Conservation (phyloP, 257 asterid genomes). For the Solanum stenotomum region DNA sequence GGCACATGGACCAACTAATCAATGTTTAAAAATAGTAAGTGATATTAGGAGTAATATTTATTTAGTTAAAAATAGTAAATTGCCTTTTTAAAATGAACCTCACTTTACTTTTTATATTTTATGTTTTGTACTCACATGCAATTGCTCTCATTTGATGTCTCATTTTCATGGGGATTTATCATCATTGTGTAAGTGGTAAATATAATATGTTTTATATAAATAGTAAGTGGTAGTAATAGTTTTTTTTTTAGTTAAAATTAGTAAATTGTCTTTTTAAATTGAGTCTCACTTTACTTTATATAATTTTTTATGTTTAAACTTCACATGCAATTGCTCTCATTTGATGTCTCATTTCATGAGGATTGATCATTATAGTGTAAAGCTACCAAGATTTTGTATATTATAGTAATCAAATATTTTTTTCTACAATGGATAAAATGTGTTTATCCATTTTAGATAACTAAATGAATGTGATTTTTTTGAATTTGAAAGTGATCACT, state of each 20-base stretch:
- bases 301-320: not conserved
- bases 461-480: not conserved
- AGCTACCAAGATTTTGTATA: not conserved
- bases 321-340: not conserved
- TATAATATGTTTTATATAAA: too few species aligned
- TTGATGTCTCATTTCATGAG: not conserved
- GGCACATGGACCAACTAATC: not conserved
- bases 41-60: not conserved
- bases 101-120: not conserved
- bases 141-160: not conserved
- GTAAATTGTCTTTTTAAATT: not conserved
- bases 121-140: not conserved
- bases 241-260: too few species aligned
- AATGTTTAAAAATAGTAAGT: not conserved
- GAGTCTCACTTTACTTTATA: not conserved
- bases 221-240: not conserved
- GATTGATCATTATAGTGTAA: not conserved
- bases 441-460: not conserved
- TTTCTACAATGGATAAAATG: not conserved
- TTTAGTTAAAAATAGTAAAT: not conserved
- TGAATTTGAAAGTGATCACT: not conserved
- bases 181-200: not conserved
- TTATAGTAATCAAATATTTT: not conserved
- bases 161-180: not conserved
- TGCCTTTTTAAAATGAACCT: not conserved